Evolutionary conservation across 176 grass and related monocot genomes (phyloP).

Genomic region (Zoysia japonica): DNA sequence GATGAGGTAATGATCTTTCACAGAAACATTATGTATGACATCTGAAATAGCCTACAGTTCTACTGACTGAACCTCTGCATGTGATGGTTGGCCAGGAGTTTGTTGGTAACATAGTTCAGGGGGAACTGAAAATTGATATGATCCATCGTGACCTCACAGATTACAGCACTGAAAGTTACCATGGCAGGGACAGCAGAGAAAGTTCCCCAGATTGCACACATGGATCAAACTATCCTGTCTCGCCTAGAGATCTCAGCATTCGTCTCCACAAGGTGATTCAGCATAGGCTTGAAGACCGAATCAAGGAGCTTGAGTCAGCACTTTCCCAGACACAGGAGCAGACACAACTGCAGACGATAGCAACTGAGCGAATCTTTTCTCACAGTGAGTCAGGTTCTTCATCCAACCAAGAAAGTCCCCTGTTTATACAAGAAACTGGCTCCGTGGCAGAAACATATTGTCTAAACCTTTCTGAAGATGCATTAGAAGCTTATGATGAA

Average conservation of each 20-base stretch:
- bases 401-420: slow-evolving; percentile 67
- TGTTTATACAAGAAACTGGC: slow-evolving; percentile 40
- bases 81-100: slow-evolving; percentile 65
- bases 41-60: slow-evolving; percentile 12
- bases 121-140: slow-evolving; percentile 74
- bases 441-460: slow-evolving; percentile 53
- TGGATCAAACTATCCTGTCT: slow-evolving; percentile 62
- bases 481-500: slow-evolving; percentile 81
- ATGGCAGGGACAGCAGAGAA: slow-evolving; percentile 54
- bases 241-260: slow-evolving; percentile 74
- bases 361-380: slow-evolving; percentile 58
- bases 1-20: slow-evolving; percentile 53
- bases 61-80: slow-evolving; percentile 31
- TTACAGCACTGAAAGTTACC: slow-evolving; percentile 47
- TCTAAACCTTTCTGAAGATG: slow-evolving; percentile 79
- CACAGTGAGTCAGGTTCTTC: slow-evolving; percentile 73
- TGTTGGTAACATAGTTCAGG: slow-evolving; percentile 60
- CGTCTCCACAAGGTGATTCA: slow-evolving; percentile 87
- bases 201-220: slow-evolving; percentile 48
- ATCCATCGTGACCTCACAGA: slow-evolving; percentile 33
- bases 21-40: slow-evolving; percentile 20
- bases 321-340: slow-evolving; percentile 68
- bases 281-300: slow-evolving; percentile 63
- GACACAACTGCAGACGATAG: slow-evolving; percentile 47
- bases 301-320: slow-evolving; percentile 77